Evolutionary conservation across 805 yeast genomes (phyloP), one percentile per base, ranked within the genome.

Genomic region (Kodamaea neixiangensis): DNA sequence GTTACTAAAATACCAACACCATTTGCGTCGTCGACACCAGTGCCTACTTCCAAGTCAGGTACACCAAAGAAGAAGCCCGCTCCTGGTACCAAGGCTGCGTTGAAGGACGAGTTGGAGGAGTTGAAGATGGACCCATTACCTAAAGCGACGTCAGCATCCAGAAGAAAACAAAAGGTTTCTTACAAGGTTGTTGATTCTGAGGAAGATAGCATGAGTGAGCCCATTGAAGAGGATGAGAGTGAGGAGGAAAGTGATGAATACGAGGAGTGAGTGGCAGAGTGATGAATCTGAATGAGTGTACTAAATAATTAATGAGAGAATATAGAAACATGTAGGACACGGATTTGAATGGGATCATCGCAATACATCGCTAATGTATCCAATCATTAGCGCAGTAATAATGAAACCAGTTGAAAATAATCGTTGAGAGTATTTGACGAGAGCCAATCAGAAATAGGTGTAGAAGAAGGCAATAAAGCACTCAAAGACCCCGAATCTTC

Each of bases 81-180:
- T 18, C 45, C 58, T 5, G 50, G 46, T 5, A 49, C 46, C 21
- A 51, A 47, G 11, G 41, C 46, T 7, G 50, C 55, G 6, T 40
- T 60, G 10, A 49, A 53, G 35, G 66, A 63, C 22, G 70, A 65
- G 43, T 55, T 65, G 20, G 67, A 59, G 3, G 69, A 67, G 29
- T 59, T 65, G 42, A 52, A 41, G 17, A 49, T 53, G 18, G 59
- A 51, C 21, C 54, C 52, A 17, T 44, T 47, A 15, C 44, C 44
- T 9, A 46, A 46, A 20, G 38, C 48, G 1, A 25, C 44, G 7
- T 39, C 48, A 7, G 15, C 44, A 17, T 15, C 37, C n/a, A 29
- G 47, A 43, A 37, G 45, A 44, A 39, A 22, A 31, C 37, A 29
- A 19, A 52, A 47, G 18, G 51, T 49, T 4, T 40, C 51, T 9